Conservation (phyloP, 768 basidiomycete species). For the Leucocoprinus birnbaumii region DNA sequence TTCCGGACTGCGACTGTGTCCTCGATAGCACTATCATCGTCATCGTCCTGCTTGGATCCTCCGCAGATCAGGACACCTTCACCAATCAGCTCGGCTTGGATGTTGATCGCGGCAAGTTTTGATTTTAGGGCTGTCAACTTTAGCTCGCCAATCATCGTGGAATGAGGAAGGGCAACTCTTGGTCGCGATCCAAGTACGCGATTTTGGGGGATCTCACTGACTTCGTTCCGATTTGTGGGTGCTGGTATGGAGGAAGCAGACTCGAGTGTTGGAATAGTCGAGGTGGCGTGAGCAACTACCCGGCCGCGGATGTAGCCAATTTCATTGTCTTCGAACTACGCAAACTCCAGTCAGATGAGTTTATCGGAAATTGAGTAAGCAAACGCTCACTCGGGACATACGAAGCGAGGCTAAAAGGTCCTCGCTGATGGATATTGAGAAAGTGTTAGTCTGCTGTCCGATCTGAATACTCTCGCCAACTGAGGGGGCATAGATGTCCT, state of each 20-base stretch:
- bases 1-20: conserved; percentile 89
- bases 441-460: conserved; percentile 94
- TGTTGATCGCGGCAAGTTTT: conserved; percentile 68
- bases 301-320: conserved; percentile 90
- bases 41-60: conserved; percentile 40
- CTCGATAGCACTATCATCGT: conserved; percentile 40
- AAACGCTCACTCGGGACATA: conserved; percentile 76
- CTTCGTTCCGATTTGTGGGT: conserved; percentile 19
- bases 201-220: conserved; percentile 24
- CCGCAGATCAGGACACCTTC: conserved; percentile 95
- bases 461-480: conserved; percentile 82
- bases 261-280: conserved; percentile 87
- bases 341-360: not conserved
- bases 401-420: conserved; percentile 74
- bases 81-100: conserved; percentile 93
- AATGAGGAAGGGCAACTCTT: conserved; percentile 68
- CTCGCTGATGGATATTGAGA: conserved; percentile 92
- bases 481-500: conserved; percentile 82
- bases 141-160: conserved; percentile 97
- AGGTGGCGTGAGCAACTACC: conserved; percentile 81
- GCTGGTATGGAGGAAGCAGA: conserved; percentile 39
- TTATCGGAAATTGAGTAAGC: not conserved
- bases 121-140: conserved; percentile 87
- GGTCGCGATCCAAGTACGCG: conserved; percentile 66
- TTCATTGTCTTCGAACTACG: conserved; percentile 97